A percentile compares a stretch with the other conserved stretches of the same genome.
These are phyloP conservation scores for Coprinopsis cinerea DNA, from an alignment of 768 basidiomycete genomes.

Conservation along the genomic window DNA sequence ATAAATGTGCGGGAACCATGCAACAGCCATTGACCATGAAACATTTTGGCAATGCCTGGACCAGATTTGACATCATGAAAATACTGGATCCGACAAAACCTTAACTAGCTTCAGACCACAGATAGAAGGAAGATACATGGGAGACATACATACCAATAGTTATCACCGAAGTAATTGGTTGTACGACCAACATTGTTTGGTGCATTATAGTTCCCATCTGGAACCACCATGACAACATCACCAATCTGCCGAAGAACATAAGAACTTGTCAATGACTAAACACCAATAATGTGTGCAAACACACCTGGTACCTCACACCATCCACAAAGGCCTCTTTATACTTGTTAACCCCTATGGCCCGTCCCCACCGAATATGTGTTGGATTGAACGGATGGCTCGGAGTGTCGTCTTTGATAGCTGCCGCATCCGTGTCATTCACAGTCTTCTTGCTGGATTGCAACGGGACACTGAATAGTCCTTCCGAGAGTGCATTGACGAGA, in stretches of 20 bases:
- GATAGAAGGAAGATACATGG: neutral
- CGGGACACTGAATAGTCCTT: constrained; percentile 40
- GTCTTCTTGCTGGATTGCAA: constrained; percentile 31
- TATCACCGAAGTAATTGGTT: constrained; percentile 49
- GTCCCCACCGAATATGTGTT: constrained; percentile 28
- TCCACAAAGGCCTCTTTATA: constrained; percentile 51
- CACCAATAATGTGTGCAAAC: constrained; percentile 13
- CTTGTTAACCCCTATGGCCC: constrained; percentile 6
- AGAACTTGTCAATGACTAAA: neutral
- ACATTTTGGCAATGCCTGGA: constrained; percentile 38
- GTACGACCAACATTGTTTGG: constrained; percentile 43
- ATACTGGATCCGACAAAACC: constrained; percentile 68
- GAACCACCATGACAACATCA: constrained; percentile 58
- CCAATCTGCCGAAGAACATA: constrained; percentile 38
- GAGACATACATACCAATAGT: constrained; percentile 46
- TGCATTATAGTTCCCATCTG: constrained; percentile 43
- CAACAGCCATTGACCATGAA: constrained; percentile 68
- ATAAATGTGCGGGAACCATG: constrained; percentile 64
- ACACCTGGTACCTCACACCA: constrained; percentile 49
- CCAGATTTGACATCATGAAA: constrained; percentile 28
- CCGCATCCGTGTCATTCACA: neutral
- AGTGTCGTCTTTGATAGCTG: constrained; percentile 19
- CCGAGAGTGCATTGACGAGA: constrained; percentile 38
- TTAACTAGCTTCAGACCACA: constrained; percentile 18
- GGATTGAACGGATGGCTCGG: constrained; percentile 33